These are phyloP conservation scores for Botryotinia globosa DNA, from an alignment of 2,329 filamentous ascomycete genomes.

Conservation along the genomic window DNA sequence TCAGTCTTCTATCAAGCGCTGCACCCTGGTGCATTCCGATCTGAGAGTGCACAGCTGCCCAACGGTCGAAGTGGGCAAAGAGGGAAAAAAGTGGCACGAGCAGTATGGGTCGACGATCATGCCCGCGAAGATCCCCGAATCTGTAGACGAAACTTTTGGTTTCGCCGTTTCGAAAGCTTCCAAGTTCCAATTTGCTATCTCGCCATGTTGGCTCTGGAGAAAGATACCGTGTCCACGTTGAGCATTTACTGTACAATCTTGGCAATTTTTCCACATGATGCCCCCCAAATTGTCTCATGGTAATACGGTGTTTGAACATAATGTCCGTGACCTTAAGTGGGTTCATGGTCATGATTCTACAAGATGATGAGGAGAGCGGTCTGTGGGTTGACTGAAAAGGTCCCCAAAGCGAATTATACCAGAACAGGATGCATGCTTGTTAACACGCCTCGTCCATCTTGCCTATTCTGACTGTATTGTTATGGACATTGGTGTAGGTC, in stretches of 20 bases:
- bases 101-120: slow-evolving; percentile 4
- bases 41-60: slow-evolving; percentile 13
- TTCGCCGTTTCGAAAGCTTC: slow-evolving; percentile 9
- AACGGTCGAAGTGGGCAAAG: slow-evolving; percentile 9
- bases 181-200: background rate
- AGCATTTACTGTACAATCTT: background rate
- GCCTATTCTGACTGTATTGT: background rate
- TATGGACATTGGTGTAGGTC: background rate
- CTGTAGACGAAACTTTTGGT: background rate
- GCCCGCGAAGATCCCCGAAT: slow-evolving; percentile 8
- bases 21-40: slow-evolving; percentile 1
- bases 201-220: background rate
- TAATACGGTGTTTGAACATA: slow-evolving; percentile 9
- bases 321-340: slow-evolving; percentile 10
- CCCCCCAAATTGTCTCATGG: slow-evolving; percentile 1
- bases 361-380: slow-evolving; percentile 5
- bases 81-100: slow-evolving; percentile 9
- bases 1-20: background rate
- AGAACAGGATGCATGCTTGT: background rate
- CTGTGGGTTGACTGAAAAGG: background rate
- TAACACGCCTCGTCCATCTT: background rate
- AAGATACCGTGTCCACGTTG: slow-evolving; percentile 2
- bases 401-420: background rate
- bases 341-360: background rate
- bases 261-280: background rate